These are phyloP conservation scores for Komagataella phaffii DNA, from an alignment of 805 yeast genomes.

Conservation along the genomic window DNA sequence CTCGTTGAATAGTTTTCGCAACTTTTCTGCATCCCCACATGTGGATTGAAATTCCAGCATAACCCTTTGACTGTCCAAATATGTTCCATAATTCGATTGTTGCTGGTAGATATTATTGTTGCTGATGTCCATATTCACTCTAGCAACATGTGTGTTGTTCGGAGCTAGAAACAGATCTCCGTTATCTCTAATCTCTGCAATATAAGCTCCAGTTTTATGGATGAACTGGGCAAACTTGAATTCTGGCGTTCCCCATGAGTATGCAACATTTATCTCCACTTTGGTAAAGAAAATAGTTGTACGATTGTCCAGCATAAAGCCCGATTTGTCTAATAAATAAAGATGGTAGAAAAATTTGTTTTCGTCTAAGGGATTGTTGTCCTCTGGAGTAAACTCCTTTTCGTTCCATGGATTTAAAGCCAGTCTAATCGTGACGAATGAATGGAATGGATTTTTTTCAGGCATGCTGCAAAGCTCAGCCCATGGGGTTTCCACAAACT, in stretches of 20 bases:
- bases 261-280: constrained; percentile 47
- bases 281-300: constrained; percentile 49
- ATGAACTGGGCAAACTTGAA: constrained; percentile 82
- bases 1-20: constrained; percentile 41
- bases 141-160: constrained; percentile 68
- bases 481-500: constrained; percentile 83
- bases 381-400: constrained; percentile 28
- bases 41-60: constrained; percentile 55
- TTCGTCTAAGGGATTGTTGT: constrained; percentile 23
- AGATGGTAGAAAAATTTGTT: constrained; percentile 67
- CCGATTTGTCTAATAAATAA: constrained; percentile 52
- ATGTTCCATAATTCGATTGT: constrained; percentile 11
- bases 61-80: constrained; percentile 57
- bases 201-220: constrained; percentile 78
- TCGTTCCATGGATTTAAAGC: constrained; percentile 65
- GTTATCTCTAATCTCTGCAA: constrained; percentile 72
- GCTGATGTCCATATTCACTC: constrained; percentile 38
- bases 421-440: constrained; percentile 57
- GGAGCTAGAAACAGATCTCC: constrained; percentile 79
- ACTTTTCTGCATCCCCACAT: constrained; percentile 36
- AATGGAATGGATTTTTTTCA: constrained; percentile 72
- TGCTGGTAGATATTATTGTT: constrained; percentile 13
- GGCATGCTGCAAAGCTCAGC: constrained; percentile 73
- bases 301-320: constrained; percentile 72
- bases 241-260: constrained; percentile 85